These are phyloP conservation scores for Fraxinus latifolia DNA, from an alignment of 305 asterid genomes.

Conservation along the genomic window DNA sequence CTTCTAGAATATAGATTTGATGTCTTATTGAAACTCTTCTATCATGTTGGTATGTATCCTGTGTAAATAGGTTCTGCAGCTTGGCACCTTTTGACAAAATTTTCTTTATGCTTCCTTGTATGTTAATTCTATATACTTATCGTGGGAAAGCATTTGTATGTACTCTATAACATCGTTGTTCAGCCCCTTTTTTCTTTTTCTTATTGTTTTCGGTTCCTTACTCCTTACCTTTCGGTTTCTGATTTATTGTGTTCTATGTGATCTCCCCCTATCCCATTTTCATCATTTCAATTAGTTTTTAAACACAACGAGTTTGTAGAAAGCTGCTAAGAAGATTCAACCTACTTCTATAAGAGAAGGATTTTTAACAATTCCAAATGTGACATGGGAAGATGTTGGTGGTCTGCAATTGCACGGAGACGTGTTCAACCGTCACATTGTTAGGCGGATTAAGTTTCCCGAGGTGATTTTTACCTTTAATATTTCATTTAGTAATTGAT, in stretches of 20 bases:
- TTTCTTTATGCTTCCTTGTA: background rate
- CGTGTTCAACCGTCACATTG: conserved; percentile 62
- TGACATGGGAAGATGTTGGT: conserved; percentile 90
- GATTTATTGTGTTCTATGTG: conserved; percentile 14
- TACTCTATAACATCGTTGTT: background rate
- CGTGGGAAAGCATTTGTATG: background rate
- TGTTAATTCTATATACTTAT: background rate
- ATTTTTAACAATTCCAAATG: conserved; percentile 75
- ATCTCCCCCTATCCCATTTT: background rate
- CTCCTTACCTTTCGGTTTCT: background rate
- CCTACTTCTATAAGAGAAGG: conserved; percentile 90
- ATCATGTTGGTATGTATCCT: too few relatives aligned
- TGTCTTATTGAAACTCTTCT: too few relatives aligned
- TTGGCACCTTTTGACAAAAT: background rate
- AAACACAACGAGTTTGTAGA: conserved; percentile 38
- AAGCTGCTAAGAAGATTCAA: conserved; percentile 72
- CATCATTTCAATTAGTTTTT: background rate
- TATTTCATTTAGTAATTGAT: too few relatives aligned
- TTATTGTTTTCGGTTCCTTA: background rate
- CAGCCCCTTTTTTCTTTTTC: background rate
- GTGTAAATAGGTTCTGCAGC: background rate
- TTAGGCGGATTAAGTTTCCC: conserved; percentile 65
- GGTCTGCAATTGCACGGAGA: conserved; percentile 57
- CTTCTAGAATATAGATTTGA: too few relatives aligned
- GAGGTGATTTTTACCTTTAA: conserved; percentile 40